Conservation (phyloP, 768 basidiomycete genomes). For the Heimioporus sp. region DNA sequence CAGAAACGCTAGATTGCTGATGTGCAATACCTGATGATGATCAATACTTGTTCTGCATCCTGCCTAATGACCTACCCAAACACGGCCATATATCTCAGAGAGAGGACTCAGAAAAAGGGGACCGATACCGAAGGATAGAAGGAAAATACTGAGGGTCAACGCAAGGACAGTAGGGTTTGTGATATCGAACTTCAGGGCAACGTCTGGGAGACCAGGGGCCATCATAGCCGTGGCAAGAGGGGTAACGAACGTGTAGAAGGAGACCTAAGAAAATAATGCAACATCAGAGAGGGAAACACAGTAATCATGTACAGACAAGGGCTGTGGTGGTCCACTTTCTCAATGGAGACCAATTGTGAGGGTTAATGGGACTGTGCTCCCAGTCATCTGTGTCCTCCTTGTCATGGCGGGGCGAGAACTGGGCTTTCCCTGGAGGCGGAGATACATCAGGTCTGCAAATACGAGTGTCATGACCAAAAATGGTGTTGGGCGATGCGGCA, state of each 20-base stretch:
- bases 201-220: conserved; percentile 61
- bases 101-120: conserved; percentile 66
- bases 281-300: conserved; percentile 14
- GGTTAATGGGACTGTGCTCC: conserved; percentile 57
- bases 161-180: conserved; percentile 50
- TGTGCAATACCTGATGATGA: conserved; percentile 53
- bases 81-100: conserved; percentile 73
- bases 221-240: conserved; percentile 61
- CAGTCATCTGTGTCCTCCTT: conserved; percentile 47
- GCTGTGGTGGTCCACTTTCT: conserved; percentile 56
- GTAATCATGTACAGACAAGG: conserved; percentile 51
- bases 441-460: too few relatives aligned
- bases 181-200: conserved; percentile 51
- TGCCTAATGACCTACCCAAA: conserved; percentile 45
- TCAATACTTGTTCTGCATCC: neutral
- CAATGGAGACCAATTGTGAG: conserved; percentile 60
- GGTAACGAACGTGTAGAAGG: conserved; percentile 54
- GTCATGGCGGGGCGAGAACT: neutral
- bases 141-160: conserved; percentile 62
- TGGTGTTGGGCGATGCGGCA: too few relatives aligned
- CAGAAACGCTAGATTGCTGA: conserved; percentile 60
- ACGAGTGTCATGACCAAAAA: too few relatives aligned
- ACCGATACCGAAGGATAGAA: conserved; percentile 63
- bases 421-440: too few relatives aligned
- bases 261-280: conserved; percentile 39